phyloP scores from a whole-genome alignment of 495 filamentous ascomycete species.

The Penicillium mononematosum region DNA sequence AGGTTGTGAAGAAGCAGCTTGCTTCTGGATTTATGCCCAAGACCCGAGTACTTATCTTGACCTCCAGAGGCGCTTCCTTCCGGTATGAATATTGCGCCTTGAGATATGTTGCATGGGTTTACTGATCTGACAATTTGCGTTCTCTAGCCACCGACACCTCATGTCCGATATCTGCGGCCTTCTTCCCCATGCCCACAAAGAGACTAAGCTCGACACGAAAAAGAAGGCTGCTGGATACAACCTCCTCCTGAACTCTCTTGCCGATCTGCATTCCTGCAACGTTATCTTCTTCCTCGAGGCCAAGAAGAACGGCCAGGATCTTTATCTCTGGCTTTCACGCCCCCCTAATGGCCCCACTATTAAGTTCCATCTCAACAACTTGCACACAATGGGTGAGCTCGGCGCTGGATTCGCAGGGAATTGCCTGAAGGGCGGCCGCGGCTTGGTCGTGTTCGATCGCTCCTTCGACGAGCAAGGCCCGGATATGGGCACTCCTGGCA shows the following conservation, averaged over 20 bases:
- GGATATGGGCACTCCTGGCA: slow-evolving; percentile 41
- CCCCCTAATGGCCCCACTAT: slow-evolving; percentile 93
- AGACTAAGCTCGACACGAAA: slow-evolving; percentile 95
- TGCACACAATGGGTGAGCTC: slow-evolving; percentile 94
- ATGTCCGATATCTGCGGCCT: slow-evolving; percentile 86
- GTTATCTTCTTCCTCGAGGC: slow-evolving; percentile 97
- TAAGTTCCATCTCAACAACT: slow-evolving; percentile 61
- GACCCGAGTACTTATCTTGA: slow-evolving; percentile 82
- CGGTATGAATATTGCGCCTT: slow-evolving; percentile 53
- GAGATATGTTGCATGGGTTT: neutral
- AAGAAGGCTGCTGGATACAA: slow-evolving; percentile 69
- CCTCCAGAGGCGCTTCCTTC: slow-evolving; percentile 85
- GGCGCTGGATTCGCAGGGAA: slow-evolving; percentile 86
- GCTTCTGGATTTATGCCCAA: slow-evolving; percentile 48
- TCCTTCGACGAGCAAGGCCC: slow-evolving; percentile 69
- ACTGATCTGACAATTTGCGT: slow-evolving; percentile 17
- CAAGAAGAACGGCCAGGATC: slow-evolving; percentile 81
- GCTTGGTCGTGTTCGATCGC: slow-evolving; percentile 88
- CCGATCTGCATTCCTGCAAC: slow-evolving; percentile 98
- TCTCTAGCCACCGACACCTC: slow-evolving; percentile 79
- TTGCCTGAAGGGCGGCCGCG: slow-evolving; percentile 91
- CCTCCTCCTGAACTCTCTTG: slow-evolving; percentile 90
- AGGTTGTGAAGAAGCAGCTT: slow-evolving; percentile 41
- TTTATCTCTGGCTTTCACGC: slow-evolving; percentile 92
- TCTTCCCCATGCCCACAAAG: slow-evolving; percentile 87